Evolutionary conservation across 192 early-diverging fungal species (phyloP), one percentile per base, ranked within the genome.

Genomic region (Piromyces finnis): DNA sequence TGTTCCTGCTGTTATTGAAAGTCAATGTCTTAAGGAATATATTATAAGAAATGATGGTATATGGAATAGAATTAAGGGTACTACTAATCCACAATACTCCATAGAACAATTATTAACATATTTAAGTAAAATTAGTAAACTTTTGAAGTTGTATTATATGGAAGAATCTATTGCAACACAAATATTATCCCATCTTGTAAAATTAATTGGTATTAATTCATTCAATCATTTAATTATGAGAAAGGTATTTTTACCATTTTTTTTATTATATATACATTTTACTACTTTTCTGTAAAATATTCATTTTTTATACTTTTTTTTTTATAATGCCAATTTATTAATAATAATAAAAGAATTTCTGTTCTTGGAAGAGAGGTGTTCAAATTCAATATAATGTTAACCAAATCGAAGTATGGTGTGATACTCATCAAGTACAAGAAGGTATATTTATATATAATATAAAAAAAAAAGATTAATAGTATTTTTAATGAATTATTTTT

Each of bases 371-470:
- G 86, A 93, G 98, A 83, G 51, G 51, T n/a, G 96, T 97, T 89
- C 98, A 99, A 89, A 97, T 99, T 83, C 97, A 98, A 88, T 99
- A 97, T 88, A 99, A 99, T 81, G 92, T 98, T 77, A 94, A 94
- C 5, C 90, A 96, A 29, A 91, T 99, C 81, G 95, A 98, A 85
- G 98, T 98, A 84, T 99, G 98, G 98, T 98, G 96, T 91, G 97
- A 96, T 85, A 92, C 93, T 27, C 95, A 98, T 84, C 92, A 92
- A 41, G 93, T 97, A 28, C 89, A 93, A 30, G 98, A 99, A 84
- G 91, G 92, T 68, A 92, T 88, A 4, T 7, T 27, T 32, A 32
- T n/a, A n/a, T n/a, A n/a, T n/a, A n/a, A n/a, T n/a, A n/a, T n/a
- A n/a, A n/a, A n/a, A n/a, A n/a, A n/a, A n/a, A n/a, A n/a, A n/a